A percentile compares a stretch with the other conserved stretches of the same genome.
Evolutionary conservation across 73 alveolate species (phyloP).

Genomic region (Blepharisma stoltei): DNA sequence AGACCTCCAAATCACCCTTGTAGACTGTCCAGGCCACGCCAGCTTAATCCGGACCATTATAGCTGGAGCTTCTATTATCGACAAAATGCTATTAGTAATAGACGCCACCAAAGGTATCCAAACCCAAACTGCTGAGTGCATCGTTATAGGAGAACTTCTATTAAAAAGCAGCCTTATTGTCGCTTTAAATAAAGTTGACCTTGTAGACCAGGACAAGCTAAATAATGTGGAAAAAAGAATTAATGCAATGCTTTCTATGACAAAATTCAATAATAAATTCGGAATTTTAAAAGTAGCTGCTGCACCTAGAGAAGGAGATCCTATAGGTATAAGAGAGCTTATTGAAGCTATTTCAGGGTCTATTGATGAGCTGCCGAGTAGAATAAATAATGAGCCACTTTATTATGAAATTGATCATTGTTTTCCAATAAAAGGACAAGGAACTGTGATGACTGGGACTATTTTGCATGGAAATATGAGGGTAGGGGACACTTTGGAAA

Average conservation of each 20-base stretch:
- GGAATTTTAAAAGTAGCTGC: conserved; percentile 41
- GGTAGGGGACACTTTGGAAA: conserved; percentile 84
- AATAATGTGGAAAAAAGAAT: conserved; percentile 34
- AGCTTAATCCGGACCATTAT: conserved; percentile 95
- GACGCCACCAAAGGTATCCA: conserved; percentile 90
- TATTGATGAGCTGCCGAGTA: conserved; percentile 49
- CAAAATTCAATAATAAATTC: not conserved
- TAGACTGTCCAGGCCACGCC: conserved; percentile 99
- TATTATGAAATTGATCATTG: conserved; percentile 96
- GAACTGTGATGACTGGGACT: conserved; percentile 99
- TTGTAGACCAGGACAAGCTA: conserved; percentile 75
- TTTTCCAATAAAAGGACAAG: conserved; percentile 96
- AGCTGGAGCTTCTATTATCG: conserved; percentile 98
- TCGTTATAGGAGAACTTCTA: conserved; percentile 94
- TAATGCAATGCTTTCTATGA: conserved; percentile 37
- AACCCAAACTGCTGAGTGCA: conserved; percentile 96
- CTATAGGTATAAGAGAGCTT: conserved; percentile 63
- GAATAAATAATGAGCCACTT: conserved; percentile 57
- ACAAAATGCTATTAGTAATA: conserved; percentile 91
- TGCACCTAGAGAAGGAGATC: conserved; percentile 45
- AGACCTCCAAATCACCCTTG: conserved; percentile 89
- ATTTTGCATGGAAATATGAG: conserved; percentile 81
- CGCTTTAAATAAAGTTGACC: conserved; percentile 95
- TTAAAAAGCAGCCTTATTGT: conserved; percentile 54
- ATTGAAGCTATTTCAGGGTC: conserved; percentile 41